These are phyloP conservation scores for Tolypocladium cylindrosporum DNA, from an alignment of 2,329 filamentous ascomycete species.

Conservation along the genomic window DNA sequence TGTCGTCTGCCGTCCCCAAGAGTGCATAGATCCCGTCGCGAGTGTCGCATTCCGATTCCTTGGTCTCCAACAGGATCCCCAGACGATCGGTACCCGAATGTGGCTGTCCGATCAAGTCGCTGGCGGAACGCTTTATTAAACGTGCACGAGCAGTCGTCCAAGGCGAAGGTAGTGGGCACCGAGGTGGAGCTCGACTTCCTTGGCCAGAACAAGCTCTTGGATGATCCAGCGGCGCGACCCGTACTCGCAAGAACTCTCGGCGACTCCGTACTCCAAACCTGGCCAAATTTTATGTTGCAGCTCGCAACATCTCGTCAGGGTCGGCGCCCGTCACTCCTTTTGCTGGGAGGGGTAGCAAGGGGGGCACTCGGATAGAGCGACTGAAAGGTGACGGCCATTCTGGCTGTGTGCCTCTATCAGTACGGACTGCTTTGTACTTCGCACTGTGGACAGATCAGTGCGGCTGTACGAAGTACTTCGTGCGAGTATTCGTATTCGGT, in stretches of 20 bases:
- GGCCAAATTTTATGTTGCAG: background rate
- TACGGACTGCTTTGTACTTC: no score
- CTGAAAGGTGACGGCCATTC: no score
- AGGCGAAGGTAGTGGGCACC: background rate
- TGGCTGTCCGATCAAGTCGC: background rate
- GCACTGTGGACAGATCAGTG: no score
- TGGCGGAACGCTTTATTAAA: background rate
- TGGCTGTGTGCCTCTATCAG: no score
- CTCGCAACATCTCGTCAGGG: background rate
- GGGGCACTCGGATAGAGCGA: background rate
- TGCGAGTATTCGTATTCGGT: no score
- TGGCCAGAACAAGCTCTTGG: background rate
- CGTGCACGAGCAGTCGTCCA: background rate
- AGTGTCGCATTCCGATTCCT: background rate
- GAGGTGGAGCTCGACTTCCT: background rate
- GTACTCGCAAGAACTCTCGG: background rate
- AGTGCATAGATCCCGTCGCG: background rate
- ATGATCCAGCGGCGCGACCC: background rate
- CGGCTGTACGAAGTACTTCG: no score
- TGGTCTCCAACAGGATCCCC: background rate
- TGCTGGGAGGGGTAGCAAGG: background rate
- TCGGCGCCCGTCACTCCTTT: background rate
- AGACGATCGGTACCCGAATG: background rate
- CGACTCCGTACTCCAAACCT: background rate
- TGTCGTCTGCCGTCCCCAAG: background rate